Evolutionary conservation across 2,329 filamentous ascomycete genomes (phyloP).

Genomic region (Penicillium sp.): DNA sequence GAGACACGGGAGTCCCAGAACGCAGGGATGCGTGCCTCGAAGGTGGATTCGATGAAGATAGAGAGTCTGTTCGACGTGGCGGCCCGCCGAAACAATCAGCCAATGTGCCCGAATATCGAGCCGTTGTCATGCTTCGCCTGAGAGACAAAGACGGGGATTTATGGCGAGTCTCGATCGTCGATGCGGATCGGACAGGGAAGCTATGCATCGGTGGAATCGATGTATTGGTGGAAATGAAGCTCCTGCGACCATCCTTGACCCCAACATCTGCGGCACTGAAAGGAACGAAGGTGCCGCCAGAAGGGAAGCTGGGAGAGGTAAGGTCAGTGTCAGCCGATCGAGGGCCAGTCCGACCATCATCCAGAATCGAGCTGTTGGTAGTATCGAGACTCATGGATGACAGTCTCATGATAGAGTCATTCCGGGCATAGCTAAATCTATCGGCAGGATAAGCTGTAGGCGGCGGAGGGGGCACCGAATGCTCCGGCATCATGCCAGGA

Average conservation of each 20-base stretch:
- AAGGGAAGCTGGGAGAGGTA: slow-evolving; percentile 32
- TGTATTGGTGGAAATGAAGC: slow-evolving; percentile 25
- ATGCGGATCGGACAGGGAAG: slow-evolving; percentile 29
- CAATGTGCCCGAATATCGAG: slow-evolving; percentile 26
- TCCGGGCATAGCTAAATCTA: slow-evolving; percentile 33
- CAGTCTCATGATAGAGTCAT: slow-evolving; percentile 35
- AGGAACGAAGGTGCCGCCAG: slow-evolving; percentile 36
- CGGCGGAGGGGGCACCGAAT: slow-evolving; percentile 38
- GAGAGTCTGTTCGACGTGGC: slow-evolving; percentile 33
- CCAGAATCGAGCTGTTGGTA: slow-evolving; percentile 39
- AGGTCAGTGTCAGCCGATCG: slow-evolving; percentile 29
- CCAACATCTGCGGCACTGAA: slow-evolving; percentile 40
- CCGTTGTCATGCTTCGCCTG: slow-evolving; percentile 35
- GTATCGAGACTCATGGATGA: slow-evolving; percentile 40
- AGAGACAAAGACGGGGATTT: slow-evolving; percentile 27
- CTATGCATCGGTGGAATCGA: slow-evolving; percentile 25
- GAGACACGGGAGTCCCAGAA: slow-evolving; percentile 12
- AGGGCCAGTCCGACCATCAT: slow-evolving; percentile 30
- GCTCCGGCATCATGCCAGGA: slow-evolving; percentile 34
- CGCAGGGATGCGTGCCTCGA: slow-evolving; percentile 20
- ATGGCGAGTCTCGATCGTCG: slow-evolving; percentile 23
- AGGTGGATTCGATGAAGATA: slow-evolving; percentile 22
- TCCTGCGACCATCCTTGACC: slow-evolving; percentile 30
- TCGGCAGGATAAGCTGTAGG: slow-evolving; percentile 31
- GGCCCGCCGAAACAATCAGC: slow-evolving; percentile 23